These are phyloP conservation scores for Botrytis galanthina DNA, from an alignment of 2,329 filamentous ascomycete species.

Conservation along the genomic window DNA sequence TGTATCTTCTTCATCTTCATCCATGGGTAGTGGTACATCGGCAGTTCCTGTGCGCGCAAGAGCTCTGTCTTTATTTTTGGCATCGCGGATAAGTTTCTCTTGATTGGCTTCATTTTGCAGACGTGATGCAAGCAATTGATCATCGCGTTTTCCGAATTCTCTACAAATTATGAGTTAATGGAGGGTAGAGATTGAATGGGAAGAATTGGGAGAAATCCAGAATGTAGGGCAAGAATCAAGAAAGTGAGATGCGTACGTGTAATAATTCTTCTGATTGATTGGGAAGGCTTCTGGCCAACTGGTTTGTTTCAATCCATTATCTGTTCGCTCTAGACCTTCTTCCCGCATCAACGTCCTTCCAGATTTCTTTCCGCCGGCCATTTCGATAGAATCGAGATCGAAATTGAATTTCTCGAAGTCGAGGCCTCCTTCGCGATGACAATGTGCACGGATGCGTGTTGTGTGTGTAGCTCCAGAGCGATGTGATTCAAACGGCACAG, in stretches of 20 bases:
- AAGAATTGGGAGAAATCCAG: not conserved
- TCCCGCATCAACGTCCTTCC: constrained; percentile 40
- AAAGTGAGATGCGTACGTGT: constrained; percentile 65
- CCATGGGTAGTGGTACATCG: constrained; percentile 61
- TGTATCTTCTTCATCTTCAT: constrained; percentile 52
- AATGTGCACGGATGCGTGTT: not conserved
- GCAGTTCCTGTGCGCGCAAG: constrained; percentile 71
- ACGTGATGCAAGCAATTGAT: constrained; percentile 86
- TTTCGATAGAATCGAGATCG: constrained; percentile 19
- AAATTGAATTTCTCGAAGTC: not conserved
- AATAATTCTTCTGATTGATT: constrained; percentile 99
- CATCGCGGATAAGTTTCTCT: constrained; percentile 78
- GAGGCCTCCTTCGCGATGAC: not conserved
- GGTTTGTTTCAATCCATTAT: constrained; percentile 96
- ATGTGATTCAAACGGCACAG: not conserved
- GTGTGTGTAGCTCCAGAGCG: not conserved
- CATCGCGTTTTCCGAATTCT: constrained; percentile 97
- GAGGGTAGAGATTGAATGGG: not conserved
- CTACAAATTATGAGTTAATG: constrained; percentile 45
- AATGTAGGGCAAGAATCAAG: not conserved
- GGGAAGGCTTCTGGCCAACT: constrained; percentile 89
- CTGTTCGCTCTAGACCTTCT: constrained; percentile 82
- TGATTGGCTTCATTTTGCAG: constrained; percentile 84
- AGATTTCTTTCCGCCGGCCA: constrained; percentile 40
- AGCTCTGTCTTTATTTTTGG: constrained; percentile 83